Percentiles rank a stretch among this genome's conserved stretches.
Evolutionary conservation across 495 filamentous ascomycete species (phyloP).

Genomic region (Neurospora sp.): DNA sequence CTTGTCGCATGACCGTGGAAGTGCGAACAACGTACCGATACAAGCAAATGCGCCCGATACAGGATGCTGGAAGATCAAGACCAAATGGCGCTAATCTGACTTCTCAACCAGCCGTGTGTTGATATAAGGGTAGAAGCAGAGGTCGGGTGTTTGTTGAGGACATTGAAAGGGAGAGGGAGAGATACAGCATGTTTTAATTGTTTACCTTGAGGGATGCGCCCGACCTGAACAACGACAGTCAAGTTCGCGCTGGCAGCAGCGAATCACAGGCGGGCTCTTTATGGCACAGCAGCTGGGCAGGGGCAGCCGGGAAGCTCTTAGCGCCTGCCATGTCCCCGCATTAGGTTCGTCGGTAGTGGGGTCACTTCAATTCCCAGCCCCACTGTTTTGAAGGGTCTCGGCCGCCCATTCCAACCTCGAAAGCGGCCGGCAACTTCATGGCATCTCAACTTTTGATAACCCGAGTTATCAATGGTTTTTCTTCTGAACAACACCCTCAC

Average conservation of each 20-base stretch:
- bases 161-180: background rate
- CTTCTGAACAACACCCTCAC: background rate
- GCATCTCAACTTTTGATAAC: background rate
- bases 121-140: background rate
- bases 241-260: slow-evolving; percentile 12
- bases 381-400: background rate
- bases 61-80: background rate
- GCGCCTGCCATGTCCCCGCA: background rate
- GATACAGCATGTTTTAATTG: background rate
- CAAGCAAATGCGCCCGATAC: slow-evolving; percentile 1
- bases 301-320: background rate
- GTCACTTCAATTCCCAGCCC: background rate
- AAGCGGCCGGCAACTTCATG: background rate
- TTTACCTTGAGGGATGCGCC: background rate
- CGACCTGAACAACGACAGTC: background rate
- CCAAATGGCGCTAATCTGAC: background rate
- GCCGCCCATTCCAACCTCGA: background rate
- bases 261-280: background rate
- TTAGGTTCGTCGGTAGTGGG: background rate
- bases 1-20: slow-evolving; percentile 3
- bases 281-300: slow-evolving; percentile 4
- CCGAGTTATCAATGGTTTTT: background rate
- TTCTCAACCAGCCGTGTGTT: background rate
- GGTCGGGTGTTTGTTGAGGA: background rate
- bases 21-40: slow-evolving; percentile 8